Base-by-base conservation (phyloP, 192 early-diverging fungal species). In the Coemansia sp. region DNA sequence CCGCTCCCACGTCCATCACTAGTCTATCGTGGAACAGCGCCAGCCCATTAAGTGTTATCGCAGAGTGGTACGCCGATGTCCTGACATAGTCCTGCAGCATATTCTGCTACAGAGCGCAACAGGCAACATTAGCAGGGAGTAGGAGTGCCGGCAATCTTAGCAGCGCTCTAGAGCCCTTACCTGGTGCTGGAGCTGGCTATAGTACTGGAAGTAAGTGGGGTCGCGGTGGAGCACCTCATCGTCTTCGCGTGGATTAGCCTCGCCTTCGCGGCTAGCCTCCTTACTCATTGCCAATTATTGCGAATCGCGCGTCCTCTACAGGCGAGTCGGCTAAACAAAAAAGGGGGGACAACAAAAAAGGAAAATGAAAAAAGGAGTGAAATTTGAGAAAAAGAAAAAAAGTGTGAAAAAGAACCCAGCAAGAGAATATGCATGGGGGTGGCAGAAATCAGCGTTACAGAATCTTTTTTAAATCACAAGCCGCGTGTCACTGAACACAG, bases 81-180 rank as follows among this genome's bases (percentile, higher is more conserved):
- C 97, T 85, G 18, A 99, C 91, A 24, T 85, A 87, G 73, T 99
- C 97, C 83, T 95, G 91, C 13, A 98, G 88, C 96, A 98, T 97
- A 77, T 98, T 98, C 88, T 96, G 94, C 91, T 96, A 79, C 60
- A 43, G 42, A 37, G 14, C 39, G 46, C 10, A 5, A 26, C n/a
- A 58, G 7, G n/a, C 2, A 59, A 20, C n/a, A 11, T 42, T 42
- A 40, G 35, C 28, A 46, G 28, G 9, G 5, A 34, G 20, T 24
- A 16, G 21, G 21, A n/a, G 21, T 58, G 38, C 9, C 31, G 16
- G 11, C 51, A 13, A 21, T 13, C n/a, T 31, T 36, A 9, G 18
- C 28, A 51, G 28, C 31, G 50, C 26, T 55, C 46, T 24, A 1
- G 18, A n/a, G 18, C 23, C 23, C 46, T 50, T 79, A 74, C 77